phyloP scores from a whole-genome alignment of 2,329 filamentous ascomycete species.

The Dactylonectria estremocensis region DNA sequence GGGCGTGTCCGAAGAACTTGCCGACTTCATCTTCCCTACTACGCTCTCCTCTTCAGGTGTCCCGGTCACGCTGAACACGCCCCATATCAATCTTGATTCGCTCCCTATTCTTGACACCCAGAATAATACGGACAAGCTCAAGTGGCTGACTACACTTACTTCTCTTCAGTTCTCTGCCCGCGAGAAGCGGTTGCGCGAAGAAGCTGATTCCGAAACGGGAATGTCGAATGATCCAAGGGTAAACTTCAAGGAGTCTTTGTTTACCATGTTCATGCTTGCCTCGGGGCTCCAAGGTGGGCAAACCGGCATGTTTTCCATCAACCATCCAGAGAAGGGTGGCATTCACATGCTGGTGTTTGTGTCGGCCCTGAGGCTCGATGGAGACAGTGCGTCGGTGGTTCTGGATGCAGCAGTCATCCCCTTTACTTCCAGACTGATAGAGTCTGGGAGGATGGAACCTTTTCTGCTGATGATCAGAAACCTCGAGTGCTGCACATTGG shows the following conservation, averaged over 20 bases:
- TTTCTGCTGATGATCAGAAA: slow-evolving; percentile 58
- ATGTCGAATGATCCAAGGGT: slow-evolving; percentile 53
- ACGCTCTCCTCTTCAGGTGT: slow-evolving; percentile 44
- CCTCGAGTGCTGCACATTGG: slow-evolving; percentile 56
- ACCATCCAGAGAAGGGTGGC: slow-evolving; percentile 54
- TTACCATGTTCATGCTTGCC: slow-evolving; percentile 62
- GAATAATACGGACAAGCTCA: slow-evolving; percentile 50
- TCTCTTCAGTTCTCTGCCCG: slow-evolving; percentile 59
- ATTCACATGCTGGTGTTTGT: slow-evolving; percentile 60
- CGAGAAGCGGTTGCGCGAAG: slow-evolving; percentile 57
- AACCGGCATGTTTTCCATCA: slow-evolving; percentile 61
- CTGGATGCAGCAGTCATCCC: slow-evolving; percentile 65
- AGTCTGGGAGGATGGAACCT: slow-evolving; percentile 50
- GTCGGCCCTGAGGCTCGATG: slow-evolving; percentile 62
- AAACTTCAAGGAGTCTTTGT: slow-evolving; percentile 65
- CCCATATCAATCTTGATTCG: slow-evolving; percentile 61
- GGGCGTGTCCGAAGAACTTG: slow-evolving; percentile 42
- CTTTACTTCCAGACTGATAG: slow-evolving; percentile 55
- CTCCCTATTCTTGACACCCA: slow-evolving; percentile 60
- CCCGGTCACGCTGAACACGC: slow-evolving; percentile 57
- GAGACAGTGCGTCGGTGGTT: slow-evolving; percentile 58
- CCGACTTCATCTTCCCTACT: slow-evolving; percentile 57
- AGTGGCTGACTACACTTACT: slow-evolving; percentile 58
- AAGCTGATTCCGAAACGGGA: slow-evolving; percentile 35
- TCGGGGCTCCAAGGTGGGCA: slow-evolving; percentile 62